phyloP scores from a whole-genome alignment of 2,329 filamentous ascomycete genomes.

The Penicillium fuscoglaucum region DNA sequence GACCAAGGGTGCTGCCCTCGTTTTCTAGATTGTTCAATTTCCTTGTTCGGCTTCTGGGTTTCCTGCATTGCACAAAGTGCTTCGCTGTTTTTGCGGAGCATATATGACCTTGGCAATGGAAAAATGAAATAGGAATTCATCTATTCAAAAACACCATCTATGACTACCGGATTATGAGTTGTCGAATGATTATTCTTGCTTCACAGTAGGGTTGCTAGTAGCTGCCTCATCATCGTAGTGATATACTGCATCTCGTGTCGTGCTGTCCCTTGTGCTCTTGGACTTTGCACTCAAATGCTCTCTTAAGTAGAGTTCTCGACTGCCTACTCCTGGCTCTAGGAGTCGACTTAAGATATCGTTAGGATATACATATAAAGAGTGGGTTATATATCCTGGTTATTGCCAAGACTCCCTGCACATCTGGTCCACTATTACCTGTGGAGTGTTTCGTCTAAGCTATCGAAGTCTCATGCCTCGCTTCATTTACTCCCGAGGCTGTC shows the following conservation, averaged over 20 bases:
- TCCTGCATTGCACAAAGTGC: constrained; percentile 41
- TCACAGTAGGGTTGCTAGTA: constrained; percentile 5
- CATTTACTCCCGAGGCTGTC: neutral
- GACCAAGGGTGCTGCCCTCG: constrained; percentile 99
- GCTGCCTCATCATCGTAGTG: neutral
- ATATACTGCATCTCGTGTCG: neutral
- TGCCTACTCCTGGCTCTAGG: neutral
- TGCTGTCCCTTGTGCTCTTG: neutral
- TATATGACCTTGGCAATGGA: constrained; percentile 44
- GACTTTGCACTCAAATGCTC: neutral
- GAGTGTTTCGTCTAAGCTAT: neutral
- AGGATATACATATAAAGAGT: neutral
- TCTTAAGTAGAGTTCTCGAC: neutral
- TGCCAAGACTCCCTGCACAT: neutral
- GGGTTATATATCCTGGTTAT: neutral
- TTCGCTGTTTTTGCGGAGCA: constrained; percentile 35
- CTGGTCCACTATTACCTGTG: neutral
- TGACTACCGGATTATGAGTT: constrained; percentile 40
- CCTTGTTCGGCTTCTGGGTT: constrained; percentile 46
- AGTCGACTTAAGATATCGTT: neutral
- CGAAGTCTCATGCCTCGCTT: neutral
- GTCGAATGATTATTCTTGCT: constrained; percentile 6
- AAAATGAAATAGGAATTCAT: constrained; percentile 47
- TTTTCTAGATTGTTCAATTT: constrained; percentile 75
- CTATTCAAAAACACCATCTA: constrained; percentile 38